Conservation (phyloP, 2,329 filamentous ascomycete genomes). For the Thermomyces lanuginosus region DNA sequence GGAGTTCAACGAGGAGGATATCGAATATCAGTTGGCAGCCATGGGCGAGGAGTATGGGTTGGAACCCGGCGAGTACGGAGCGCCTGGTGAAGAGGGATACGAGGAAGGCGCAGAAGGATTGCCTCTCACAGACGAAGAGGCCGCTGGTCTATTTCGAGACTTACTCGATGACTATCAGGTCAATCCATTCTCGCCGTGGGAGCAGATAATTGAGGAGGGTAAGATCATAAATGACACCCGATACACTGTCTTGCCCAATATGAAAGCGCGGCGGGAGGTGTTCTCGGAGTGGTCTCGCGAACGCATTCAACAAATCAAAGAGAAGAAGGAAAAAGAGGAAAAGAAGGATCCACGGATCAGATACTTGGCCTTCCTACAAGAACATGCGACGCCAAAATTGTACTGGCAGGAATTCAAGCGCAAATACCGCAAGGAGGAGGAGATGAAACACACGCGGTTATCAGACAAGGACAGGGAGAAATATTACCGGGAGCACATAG, state of each 20-base stretch:
- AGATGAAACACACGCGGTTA: slow-evolving; percentile 42
- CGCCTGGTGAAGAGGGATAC: slow-evolving; percentile 39
- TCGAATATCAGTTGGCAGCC: slow-evolving; percentile 74
- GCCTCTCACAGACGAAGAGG: slow-evolving; percentile 57
- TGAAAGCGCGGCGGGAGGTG: slow-evolving; percentile 61
- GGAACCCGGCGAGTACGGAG: slow-evolving; percentile 60
- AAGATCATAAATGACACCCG: slow-evolving; percentile 69
- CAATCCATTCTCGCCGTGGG: slow-evolving; percentile 83
- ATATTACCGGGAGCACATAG: slow-evolving; percentile 32
- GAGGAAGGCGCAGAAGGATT: slow-evolving; percentile 58
- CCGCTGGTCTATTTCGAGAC: slow-evolving; percentile 63
- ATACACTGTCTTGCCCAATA: slow-evolving; percentile 70
- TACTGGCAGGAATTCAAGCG: slow-evolving; percentile 96
- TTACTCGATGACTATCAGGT: slow-evolving; percentile 67
- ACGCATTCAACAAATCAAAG: slow-evolving; percentile 55
- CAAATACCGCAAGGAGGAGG: slow-evolving; percentile 66
- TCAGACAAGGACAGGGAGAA: slow-evolving; percentile 35
- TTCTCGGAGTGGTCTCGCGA: slow-evolving; percentile 74
- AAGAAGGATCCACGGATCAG: slow-evolving; percentile 70
- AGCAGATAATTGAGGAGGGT: slow-evolving; percentile 70
- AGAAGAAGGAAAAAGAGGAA: slow-evolving; percentile 55
- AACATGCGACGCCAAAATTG: slow-evolving; percentile 71
- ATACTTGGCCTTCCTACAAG: slow-evolving; percentile 66
- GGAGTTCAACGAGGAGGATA: slow-evolving; percentile 88
- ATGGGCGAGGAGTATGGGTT: slow-evolving; percentile 78